Percentiles rank a stretch among this genome's conserved stretches.
These are phyloP conservation scores for Microstegium vimineum DNA, from an alignment of 176 grass and related monocot genomes.

Conservation along the genomic window DNA sequence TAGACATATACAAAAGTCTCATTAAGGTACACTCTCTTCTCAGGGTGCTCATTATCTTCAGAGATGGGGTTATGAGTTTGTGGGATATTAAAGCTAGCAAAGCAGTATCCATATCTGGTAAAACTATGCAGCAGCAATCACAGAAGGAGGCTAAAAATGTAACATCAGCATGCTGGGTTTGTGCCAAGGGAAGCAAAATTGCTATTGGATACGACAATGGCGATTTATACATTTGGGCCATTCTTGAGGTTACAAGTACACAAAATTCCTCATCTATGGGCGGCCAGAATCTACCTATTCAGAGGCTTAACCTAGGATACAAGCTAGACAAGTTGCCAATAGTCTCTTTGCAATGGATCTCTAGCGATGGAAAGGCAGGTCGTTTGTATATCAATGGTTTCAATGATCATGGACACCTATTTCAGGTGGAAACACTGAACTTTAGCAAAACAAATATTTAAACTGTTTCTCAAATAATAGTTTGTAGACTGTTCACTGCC, in stretches of 20 bases:
- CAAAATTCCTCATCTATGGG: constrained; percentile 31
- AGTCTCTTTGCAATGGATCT: constrained; percentile 61
- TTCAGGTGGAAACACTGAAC: constrained; percentile 56
- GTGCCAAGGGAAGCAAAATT: constrained; percentile 78
- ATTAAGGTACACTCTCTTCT: constrained; percentile 21
- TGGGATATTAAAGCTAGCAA: constrained; percentile 91
- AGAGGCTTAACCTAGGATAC: constrained; percentile 89
- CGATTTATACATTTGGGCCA: constrained; percentile 80
- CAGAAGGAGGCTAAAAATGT: constrained; percentile 66
- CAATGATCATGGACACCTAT: constrained; percentile 50
- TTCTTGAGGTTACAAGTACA: constrained; percentile 48
- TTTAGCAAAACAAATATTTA: constrained; percentile 14
- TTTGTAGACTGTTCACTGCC: background rate
- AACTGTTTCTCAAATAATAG: background rate
- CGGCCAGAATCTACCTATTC: constrained; percentile 68
- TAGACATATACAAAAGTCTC: constrained; percentile 16
- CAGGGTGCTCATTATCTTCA: constrained; percentile 89
- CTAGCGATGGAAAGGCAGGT: constrained; percentile 52
- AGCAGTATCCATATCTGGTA: constrained; percentile 56
- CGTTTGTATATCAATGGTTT: constrained; percentile 86
- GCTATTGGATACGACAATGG: constrained; percentile 71
- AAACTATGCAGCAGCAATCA: constrained; percentile 46
- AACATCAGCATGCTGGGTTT: constrained; percentile 75
- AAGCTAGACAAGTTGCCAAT: constrained; percentile 87
- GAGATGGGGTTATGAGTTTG: constrained; percentile 74